Conservation (phyloP, 768 basidiomycete genomes). For the Hirschioporus abietinus region DNA sequence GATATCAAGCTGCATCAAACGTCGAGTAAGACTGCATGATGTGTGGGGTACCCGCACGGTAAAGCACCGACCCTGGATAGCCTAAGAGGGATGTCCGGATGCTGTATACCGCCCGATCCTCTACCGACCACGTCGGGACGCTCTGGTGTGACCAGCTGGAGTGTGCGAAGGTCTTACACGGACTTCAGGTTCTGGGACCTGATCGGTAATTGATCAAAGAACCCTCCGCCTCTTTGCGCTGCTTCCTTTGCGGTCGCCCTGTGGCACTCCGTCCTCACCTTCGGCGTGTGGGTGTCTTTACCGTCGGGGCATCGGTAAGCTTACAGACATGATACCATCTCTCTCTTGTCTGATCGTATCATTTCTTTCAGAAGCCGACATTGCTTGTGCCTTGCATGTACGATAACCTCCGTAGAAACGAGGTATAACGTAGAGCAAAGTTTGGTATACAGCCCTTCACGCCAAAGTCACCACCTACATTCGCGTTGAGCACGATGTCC, state of each 20-base stretch:
- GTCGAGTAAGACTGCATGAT: background rate
- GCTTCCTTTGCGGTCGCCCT: background rate
- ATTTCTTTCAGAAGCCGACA: background rate
- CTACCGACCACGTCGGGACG: background rate
- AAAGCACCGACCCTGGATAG: background rate
- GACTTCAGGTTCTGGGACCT: background rate
- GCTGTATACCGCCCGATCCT: too few relatives aligned
- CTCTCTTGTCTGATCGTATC: background rate
- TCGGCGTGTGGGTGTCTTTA: too few relatives aligned
- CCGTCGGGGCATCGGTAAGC: background rate
- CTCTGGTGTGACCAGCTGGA: background rate
- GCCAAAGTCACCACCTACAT: background rate
- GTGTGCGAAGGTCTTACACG: background rate
- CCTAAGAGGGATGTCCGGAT: background rate
- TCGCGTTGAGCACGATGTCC: background rate
- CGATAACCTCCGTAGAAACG: background rate
- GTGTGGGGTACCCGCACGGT: background rate
- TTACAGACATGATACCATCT: background rate
- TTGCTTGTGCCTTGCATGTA: background rate
- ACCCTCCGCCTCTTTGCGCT: background rate
- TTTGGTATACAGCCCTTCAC: background rate
- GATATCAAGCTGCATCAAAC: background rate
- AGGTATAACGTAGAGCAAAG: background rate
- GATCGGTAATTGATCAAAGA: background rate
- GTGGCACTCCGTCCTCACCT: too few relatives aligned